Percentiles rank a stretch among this genome's conserved stretches.
phyloP scores from a whole-genome alignment of 352 stramenopile species.

The Pythium scleroteichum region DNA sequence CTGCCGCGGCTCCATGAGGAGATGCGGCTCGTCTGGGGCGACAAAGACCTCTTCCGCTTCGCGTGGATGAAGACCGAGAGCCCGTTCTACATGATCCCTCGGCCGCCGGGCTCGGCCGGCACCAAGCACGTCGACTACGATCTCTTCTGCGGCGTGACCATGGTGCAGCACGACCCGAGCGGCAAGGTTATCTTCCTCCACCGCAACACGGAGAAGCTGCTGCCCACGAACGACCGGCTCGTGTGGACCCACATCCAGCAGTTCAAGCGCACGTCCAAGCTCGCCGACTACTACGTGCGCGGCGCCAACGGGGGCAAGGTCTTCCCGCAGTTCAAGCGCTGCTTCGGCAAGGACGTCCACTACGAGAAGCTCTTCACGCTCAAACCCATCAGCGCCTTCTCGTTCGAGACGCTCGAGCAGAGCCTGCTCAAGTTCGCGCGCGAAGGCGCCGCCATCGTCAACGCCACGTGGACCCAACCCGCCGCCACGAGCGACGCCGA shows the following conservation, averaged over 20 bases:
- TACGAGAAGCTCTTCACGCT: conserved; percentile 58
- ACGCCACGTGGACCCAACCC: not conserved
- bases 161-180: conserved; percentile 41
- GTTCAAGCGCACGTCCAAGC: conserved; percentile 14
- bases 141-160: conserved; percentile 41
- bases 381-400: conserved; percentile 38
- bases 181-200: conserved; percentile 34
- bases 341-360: conserved; percentile 67
- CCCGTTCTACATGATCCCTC: conserved; percentile 32
- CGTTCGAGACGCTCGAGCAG: too few relatives aligned
- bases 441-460: conserved; percentile 31
- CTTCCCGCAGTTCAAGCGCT: conserved; percentile 16
- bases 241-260: conserved; percentile 33
- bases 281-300: conserved; percentile 21
- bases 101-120: conserved; percentile 22
- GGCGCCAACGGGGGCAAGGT: conserved; percentile 17
- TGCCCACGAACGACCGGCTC: not conserved
- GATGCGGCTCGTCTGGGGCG: conserved; percentile 66
- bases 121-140: conserved; percentile 15
- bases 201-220: conserved; percentile 30
- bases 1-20: conserved; percentile 44
- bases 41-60: conserved; percentile 77
- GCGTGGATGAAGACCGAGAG: conserved; percentile 37
- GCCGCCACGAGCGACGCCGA: too few relatives aligned
- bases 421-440: conserved; percentile 51